A percentile compares a stretch with the other conserved stretches of the same genome.
These are phyloP conservation scores for Cadophora luteo-olivacea DNA, from an alignment of 2,329 filamentous ascomycete species.

Conservation along the genomic window DNA sequence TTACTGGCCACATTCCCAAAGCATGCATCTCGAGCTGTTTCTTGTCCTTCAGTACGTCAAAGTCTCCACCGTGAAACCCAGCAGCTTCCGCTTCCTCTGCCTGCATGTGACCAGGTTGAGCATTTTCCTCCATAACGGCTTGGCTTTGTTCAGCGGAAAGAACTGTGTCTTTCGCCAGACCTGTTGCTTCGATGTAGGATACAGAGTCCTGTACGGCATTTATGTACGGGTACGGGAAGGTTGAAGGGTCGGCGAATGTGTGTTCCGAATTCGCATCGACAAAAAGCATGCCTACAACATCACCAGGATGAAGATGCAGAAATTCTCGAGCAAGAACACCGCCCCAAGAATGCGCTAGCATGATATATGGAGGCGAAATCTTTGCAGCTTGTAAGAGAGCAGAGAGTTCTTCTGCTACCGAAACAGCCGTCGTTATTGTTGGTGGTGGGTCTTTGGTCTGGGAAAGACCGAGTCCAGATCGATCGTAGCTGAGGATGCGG, in stretches of 20 bases:
- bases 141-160: background rate
- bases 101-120: background rate
- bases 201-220: background rate
- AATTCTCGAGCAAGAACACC: too few relatives aligned
- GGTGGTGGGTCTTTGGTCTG: too few relatives aligned
- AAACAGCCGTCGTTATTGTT: too few relatives aligned
- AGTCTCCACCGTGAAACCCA: background rate
- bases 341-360: too few relatives aligned
- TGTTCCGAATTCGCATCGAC: too few relatives aligned
- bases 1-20: background rate
- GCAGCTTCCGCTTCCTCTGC: slow-evolving; percentile 1
- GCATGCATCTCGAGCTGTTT: background rate
- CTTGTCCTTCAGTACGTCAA: background rate
- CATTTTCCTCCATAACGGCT: background rate
- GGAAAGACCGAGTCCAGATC: too few relatives aligned
- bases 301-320: too few relatives aligned
- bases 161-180: background rate
- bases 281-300: too few relatives aligned
- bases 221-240: background rate
- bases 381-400: too few relatives aligned
- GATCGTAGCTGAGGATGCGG: too few relatives aligned
- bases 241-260: background rate
- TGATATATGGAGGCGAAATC: too few relatives aligned
- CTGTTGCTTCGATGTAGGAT: background rate
- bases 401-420: too few relatives aligned